Evolutionary conservation across 108 stramenopile species (phyloP).

Genomic region (Cyclotella choctawhatcheeana): DNA sequence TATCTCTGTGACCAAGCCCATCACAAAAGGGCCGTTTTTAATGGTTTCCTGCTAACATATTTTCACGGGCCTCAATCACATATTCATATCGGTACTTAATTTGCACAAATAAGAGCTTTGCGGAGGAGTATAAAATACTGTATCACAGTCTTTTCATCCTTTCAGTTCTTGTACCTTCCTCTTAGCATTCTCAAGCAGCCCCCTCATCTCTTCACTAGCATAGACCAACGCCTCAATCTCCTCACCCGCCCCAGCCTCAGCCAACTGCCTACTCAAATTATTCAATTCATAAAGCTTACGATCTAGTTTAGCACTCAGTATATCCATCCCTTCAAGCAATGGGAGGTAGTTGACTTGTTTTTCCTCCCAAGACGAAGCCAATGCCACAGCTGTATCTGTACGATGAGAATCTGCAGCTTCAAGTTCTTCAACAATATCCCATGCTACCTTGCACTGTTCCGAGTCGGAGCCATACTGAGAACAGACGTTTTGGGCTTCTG

Average conservation of each 20-base stretch:
- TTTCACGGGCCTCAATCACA: no score
- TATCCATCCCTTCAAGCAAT: conserved; percentile 45
- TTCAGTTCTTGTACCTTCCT: not conserved
- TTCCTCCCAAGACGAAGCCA: not conserved
- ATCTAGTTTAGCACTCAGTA: conserved; percentile 54
- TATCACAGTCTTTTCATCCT: no score
- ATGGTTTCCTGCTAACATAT: no score
- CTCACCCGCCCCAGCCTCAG: conserved; percentile 48
- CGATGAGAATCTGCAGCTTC: conserved; percentile 62
- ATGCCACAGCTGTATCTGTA: not conserved
- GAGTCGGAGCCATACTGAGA: conserved; percentile 32
- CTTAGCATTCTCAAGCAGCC: conserved; percentile 40
- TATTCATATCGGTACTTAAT: no score
- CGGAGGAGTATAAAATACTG: no score
- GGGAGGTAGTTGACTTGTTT: conserved; percentile 42
- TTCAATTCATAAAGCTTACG: conserved; percentile 60
- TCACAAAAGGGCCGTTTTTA: no score
- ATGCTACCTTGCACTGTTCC: conserved; percentile 55
- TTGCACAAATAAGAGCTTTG: no score
- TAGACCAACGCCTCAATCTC: conserved; percentile 48
- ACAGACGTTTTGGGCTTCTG: conserved; percentile 58
- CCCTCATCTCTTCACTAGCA: conserved; percentile 56
- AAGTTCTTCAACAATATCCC: conserved; percentile 73
- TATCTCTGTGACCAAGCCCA: not conserved
- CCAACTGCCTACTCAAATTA: conserved; percentile 43